Evolutionary conservation across 306 rosid species (phyloP), one percentile per base, ranked within the genome.

Genomic region (Castanea mollissima): DNA sequence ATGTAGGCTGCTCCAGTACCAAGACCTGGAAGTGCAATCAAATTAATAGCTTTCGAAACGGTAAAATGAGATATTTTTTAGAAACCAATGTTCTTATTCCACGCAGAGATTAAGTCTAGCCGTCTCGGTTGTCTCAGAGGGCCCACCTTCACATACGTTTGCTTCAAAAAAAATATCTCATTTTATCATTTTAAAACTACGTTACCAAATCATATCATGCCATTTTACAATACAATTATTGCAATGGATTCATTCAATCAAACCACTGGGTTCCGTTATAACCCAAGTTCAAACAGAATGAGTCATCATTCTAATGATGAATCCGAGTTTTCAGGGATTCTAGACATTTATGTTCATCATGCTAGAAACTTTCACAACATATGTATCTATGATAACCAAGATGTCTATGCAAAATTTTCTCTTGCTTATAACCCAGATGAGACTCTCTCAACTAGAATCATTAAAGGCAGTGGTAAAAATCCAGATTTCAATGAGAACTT

Each of bases 351-450:
- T 86, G 96, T 91, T 72, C 98, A 90, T 75, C 90, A 94, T 84
- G 98, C 96, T 79, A 87, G 90, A 78, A 90, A 94, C 78, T 89
- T 94, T 82, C 97, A 91, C 79, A 94, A 92, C 87, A 90, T 92
- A 78, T 94, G 98, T 78, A 94, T 94, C 83, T 94, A 94, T 71
- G 94, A 94, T 16, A 84, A 94, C 21, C 98, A 94, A 74, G 98
- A 94, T 85, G 97, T 94, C 52, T 92, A 92, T 80, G 97, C 98
- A 38, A 94, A 94, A 79, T 90, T 94, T 72, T 94, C 97, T 52
- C 92, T 94, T 23, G 92, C 96, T 8, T 89, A 86, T 84, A 87
- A 94, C 69, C 98, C 98, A 7, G 98, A 94, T 62, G 93, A 90
- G 82, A 88, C 90, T 1, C 75, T 92, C 76, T 82, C 94, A 4